These are phyloP conservation scores for Coccinonectria pachysandricola DNA, from an alignment of 2,329 filamentous ascomycete genomes.

Conservation along the genomic window DNA sequence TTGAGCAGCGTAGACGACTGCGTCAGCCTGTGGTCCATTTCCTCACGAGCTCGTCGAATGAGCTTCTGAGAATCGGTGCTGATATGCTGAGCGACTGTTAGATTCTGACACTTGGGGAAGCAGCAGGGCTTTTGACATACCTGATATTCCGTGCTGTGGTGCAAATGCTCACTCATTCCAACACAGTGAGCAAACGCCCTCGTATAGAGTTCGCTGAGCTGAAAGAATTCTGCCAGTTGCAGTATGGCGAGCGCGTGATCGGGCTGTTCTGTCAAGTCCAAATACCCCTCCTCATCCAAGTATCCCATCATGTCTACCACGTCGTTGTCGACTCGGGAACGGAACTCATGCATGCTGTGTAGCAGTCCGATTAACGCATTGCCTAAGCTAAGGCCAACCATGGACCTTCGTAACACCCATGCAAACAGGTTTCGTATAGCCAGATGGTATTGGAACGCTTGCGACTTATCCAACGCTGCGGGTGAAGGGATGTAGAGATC, in stretches of 20 bases:
- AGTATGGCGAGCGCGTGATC: slow-evolving; percentile 60
- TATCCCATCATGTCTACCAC: slow-evolving; percentile 53
- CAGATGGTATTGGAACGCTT: slow-evolving; percentile 53
- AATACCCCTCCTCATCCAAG: slow-evolving; percentile 59
- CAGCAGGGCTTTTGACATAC: slow-evolving; percentile 30
- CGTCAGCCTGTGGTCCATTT: slow-evolving; percentile 54
- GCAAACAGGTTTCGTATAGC: slow-evolving; percentile 68
- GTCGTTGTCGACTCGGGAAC: slow-evolving; percentile 44
- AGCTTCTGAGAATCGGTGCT: slow-evolving; percentile 50
- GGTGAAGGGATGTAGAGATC: slow-evolving; percentile 65
- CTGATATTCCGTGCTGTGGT: slow-evolving; percentile 47
- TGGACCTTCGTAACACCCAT: slow-evolving; percentile 52
- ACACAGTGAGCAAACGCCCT: slow-evolving; percentile 69
- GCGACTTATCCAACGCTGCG: slow-evolving; percentile 36
- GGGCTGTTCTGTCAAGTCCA: slow-evolving; percentile 53
- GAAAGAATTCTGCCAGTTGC: slow-evolving; percentile 56
- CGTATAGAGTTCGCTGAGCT: slow-evolving; percentile 55
- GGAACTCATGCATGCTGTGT: slow-evolving; percentile 53
- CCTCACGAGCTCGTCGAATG: slow-evolving; percentile 49
- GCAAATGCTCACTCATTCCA: slow-evolving; percentile 59
- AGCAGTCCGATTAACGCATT: slow-evolving; percentile 53
- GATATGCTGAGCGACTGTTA: slow-evolving; percentile 33
- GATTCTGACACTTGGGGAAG: slow-evolving; percentile 13
- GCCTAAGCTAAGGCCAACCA: slow-evolving; percentile 60
- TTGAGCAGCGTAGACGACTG: slow-evolving; percentile 47